Evolutionary conservation across 2,329 filamentous ascomycete genomes (phyloP), one percentile per base, ranked within the genome.

Genomic region (Aureobasidium sp.): DNA sequence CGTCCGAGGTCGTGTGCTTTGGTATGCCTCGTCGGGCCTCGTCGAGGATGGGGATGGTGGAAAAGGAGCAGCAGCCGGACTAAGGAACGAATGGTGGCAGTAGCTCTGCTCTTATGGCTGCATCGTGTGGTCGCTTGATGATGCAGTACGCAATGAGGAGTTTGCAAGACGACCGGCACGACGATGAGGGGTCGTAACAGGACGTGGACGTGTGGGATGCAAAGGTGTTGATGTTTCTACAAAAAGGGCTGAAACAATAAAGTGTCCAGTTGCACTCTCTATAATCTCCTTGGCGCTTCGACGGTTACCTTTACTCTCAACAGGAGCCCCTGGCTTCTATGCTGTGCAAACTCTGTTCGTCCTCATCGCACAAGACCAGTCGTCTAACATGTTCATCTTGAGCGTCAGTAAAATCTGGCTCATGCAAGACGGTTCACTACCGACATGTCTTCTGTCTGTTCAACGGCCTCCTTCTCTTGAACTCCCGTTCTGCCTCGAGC

Each of bases 221-320:
- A 7, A 31, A 17, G 25, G 27, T 53, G 34, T 53, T 20, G 51
- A 42, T 55, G 39, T 45, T 25, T 57, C 11, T 22, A 57, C 27
- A 20, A 57, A 44, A 57, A 55, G 52, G 39, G 53, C 53, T 57
- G 39, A 27, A 57, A 29, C 27, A 34, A 34, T 57, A 55, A 55
- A 55, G 52, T 55, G 52, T 55, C 52, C 36, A 55, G 37, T 55
- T 55, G 52, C 52, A 5, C 53, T 25, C 2, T 29, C 51, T n/a
- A 42, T 22, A 25, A 31, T 52, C 49, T 52, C 49, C 49, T 55
- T 55, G 51, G 51, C 51, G 51, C 49, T n/a, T 55, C 37, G 51
- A 55, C 51, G 51, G 51, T 55, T 55, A 22, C 36, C n/a, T 25
- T 37, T 55, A 42, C 51, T 31, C 51, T 55, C 51, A 55, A 55